A percentile compares a stretch with the other conserved stretches of the same genome.
Evolutionary conservation across 306 rosid species (phyloP).

Genomic region (Chamaecrista fasciculata): DNA sequence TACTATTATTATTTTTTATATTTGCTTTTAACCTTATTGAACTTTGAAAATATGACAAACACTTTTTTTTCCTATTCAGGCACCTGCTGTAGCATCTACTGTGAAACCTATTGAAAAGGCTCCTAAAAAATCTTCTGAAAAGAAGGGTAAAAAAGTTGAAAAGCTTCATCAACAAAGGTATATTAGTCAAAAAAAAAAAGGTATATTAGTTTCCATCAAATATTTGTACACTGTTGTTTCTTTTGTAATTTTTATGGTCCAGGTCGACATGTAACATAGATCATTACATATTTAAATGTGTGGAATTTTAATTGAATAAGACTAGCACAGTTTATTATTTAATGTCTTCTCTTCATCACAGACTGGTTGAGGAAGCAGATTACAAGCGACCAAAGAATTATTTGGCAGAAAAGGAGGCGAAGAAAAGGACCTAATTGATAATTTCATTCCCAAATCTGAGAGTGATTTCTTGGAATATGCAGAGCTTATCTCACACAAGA

Average conservation of each 20-base stretch:
- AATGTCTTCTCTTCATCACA: slow-evolving; percentile 32
- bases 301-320: background rate
- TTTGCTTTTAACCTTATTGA: background rate
- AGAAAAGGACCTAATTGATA: slow-evolving; percentile 78
- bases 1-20: background rate
- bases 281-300: background rate
- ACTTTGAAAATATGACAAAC: background rate
- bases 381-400: slow-evolving; percentile 76
- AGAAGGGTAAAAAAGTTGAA: slow-evolving; percentile 70
- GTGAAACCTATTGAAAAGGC: slow-evolving; percentile 58
- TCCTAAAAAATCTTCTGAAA: slow-evolving; percentile 54
- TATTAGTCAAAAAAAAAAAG: too few relatives aligned
- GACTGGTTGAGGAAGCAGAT: slow-evolving; percentile 92
- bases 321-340: background rate
- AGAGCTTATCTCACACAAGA: slow-evolving; percentile 69
- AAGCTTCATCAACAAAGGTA: slow-evolving; percentile 95
- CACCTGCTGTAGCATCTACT: slow-evolving; percentile 62
- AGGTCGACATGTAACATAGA: background rate
- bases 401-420: slow-evolving; percentile 56
- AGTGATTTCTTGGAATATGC: slow-evolving; percentile 88
- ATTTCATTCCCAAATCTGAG: slow-evolving; percentile 89
- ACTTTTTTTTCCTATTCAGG: slow-evolving; percentile 35
- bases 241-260: background rate
- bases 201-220: slow-evolving; percentile 32
- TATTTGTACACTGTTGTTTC: background rate